These are phyloP conservation scores for Yarrowia deformans DNA, from an alignment of 805 yeast species.

Conservation along the genomic window DNA sequence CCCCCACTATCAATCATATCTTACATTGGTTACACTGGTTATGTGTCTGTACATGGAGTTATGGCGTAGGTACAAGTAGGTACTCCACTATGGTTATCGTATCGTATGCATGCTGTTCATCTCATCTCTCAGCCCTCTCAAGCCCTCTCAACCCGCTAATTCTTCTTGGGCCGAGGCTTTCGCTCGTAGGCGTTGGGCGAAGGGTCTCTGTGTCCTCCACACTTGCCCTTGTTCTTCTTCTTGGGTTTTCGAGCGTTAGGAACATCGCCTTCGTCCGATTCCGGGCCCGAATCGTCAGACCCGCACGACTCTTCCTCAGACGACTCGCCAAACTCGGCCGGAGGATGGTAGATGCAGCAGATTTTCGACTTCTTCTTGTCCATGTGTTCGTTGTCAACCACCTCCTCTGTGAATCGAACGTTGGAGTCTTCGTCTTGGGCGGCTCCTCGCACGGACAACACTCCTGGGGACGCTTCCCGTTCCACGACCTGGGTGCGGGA, in stretches of 20 bases:
- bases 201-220: slow-evolving; percentile 50
- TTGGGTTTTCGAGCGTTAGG: slow-evolving; percentile 41
- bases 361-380: slow-evolving; percentile 86
- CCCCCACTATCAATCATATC: too few relatives aligned
- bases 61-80: too few relatives aligned
- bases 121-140: too few relatives aligned
- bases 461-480: slow-evolving; percentile 24
- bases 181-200: slow-evolving; percentile 87
- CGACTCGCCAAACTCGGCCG: slow-evolving; percentile 52
- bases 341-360: slow-evolving; percentile 69
- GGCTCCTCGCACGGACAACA: slow-evolving; percentile 6
- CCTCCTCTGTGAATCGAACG: slow-evolving; percentile 86
- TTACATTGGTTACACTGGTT: too few relatives aligned
- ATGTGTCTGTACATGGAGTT: too few relatives aligned
- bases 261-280: slow-evolving; percentile 44
- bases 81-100: not conserved
- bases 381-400: slow-evolving; percentile 88
- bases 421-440: slow-evolving; percentile 34
- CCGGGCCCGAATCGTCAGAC: slow-evolving; percentile 51
- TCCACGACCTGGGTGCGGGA: slow-evolving; percentile 29
- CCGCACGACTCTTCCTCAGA: slow-evolving; percentile 48
- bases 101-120: not conserved
- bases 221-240: slow-evolving; percentile 42
- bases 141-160: not conserved
- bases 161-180: slow-evolving; percentile 61